These are phyloP conservation scores for Gnetum montanum DNA, from an alignment of 75 land plant species.

Conservation along the genomic window DNA sequence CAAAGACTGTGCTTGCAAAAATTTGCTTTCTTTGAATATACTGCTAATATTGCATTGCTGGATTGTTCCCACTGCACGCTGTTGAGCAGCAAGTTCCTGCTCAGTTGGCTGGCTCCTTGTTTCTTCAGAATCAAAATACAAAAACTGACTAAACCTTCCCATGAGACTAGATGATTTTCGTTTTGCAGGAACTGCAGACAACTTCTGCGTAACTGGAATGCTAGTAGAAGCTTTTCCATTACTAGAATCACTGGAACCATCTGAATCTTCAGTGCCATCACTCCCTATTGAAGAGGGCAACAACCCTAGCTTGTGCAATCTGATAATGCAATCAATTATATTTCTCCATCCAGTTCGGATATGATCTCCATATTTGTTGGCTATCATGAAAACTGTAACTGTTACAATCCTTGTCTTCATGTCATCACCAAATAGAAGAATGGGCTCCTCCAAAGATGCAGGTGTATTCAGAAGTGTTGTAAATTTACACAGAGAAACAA, in stretches of 20 bases:
- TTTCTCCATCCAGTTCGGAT: slow-evolving; percentile 85
- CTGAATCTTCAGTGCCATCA: slow-evolving; percentile 26
- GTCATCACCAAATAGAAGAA: slow-evolving; percentile 68
- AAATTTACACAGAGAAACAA: slow-evolving; percentile 87
- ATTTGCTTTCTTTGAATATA: slow-evolving; percentile 61
- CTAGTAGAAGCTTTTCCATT: slow-evolving; percentile 32
- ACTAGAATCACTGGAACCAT: slow-evolving; percentile 7
- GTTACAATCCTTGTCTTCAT: slow-evolving; percentile 83
- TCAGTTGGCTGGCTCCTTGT: slow-evolving; percentile 39
- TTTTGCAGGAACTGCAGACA: slow-evolving; percentile 16
- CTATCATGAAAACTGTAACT: slow-evolving; percentile 79
- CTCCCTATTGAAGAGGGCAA: slow-evolving; percentile 59
- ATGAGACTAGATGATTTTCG: slow-evolving; percentile 47
- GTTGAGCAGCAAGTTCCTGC: slow-evolving; percentile 57
- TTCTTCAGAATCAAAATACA: slow-evolving; percentile 54
- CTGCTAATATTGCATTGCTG: slow-evolving; percentile 82
- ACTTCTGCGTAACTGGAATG: slow-evolving; percentile 15
- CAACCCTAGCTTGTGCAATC: slow-evolving; percentile 75
- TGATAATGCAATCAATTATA: slow-evolving; percentile 81
- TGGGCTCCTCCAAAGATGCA: slow-evolving; percentile 73
- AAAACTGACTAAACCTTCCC: slow-evolving; percentile 68
- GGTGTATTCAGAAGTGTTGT: slow-evolving; percentile 81
- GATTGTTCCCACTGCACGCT: slow-evolving; percentile 71
- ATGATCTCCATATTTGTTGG: slow-evolving; percentile 69
- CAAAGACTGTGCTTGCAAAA: slow-evolving; percentile 62